Evolutionary conservation across 495 filamentous ascomycete genomes (phyloP).

Genomic region (Penicillium malachiteum): DNA sequence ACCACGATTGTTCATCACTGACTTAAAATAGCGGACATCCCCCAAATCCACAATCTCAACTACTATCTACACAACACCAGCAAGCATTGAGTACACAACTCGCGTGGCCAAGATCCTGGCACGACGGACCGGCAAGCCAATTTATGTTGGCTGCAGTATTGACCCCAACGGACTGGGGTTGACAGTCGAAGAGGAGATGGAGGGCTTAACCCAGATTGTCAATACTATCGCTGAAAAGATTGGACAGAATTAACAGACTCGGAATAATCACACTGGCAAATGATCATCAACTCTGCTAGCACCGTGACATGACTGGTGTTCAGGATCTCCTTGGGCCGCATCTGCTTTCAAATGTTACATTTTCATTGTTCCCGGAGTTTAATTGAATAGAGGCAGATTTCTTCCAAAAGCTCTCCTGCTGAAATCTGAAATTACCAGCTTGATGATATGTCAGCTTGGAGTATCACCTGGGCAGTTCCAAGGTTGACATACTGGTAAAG

Average conservation of each 20-base stretch:
- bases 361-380: no score
- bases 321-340: no score
- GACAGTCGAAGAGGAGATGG: constrained; percentile 91
- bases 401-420: no score
- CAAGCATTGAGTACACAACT: constrained; percentile 80
- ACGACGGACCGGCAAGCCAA: constrained; percentile 63
- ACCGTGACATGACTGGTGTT: no score
- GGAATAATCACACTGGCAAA: neutral
- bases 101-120: constrained; percentile 81
- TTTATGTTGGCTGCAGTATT: constrained; percentile 79
- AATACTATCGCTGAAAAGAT: constrained; percentile 55
- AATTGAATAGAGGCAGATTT: no score
- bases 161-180: constrained; percentile 63
- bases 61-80: constrained; percentile 68
- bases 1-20: neutral
- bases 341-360: no score
- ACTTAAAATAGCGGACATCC: constrained; percentile 33
- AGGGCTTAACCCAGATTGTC: constrained; percentile 71
- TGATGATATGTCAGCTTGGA: no score
- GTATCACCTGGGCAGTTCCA: no score
- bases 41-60: constrained; percentile 61
- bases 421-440: no score
- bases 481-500: no score
- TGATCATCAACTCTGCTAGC: no score
- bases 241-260: constrained; percentile 13